Evolutionary conservation across 306 rosid genomes (phyloP), one percentile per base, ranked within the genome.

Genomic region (Acacia crassicarpa): DNA sequence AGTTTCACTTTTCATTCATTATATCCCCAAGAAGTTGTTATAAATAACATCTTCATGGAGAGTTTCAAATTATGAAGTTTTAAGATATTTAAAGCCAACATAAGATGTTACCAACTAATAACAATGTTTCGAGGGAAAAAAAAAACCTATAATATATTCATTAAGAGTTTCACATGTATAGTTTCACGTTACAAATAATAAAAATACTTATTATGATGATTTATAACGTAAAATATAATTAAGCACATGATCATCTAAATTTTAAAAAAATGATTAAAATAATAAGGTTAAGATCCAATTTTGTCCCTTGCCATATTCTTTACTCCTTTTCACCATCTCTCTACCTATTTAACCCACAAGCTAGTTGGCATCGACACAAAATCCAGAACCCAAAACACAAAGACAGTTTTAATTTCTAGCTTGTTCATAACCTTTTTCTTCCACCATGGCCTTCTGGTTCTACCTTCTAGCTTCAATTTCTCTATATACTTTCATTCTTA

Each of bases 391-490:
- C 14, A n/a, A 14, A 40, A 58, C 41, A 16, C 8, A 4, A n/a
- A 59, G 33, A 69, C 25, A 4, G 23, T 19, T 11, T 27, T 27
- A 27, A 27, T 27, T 11, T 22, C 17, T 3, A 38, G 41, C 41
- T 38, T 38, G 8, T 38, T 12, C 2, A 2, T 40, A 19, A 33
- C 27, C 72, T 30, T 71, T 14, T 23, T 44, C 14, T 13, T 44
- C 6, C 38, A 71, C 15, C 46, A 87, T 85, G 89, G 87, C 49
- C 7, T 27, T 88, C 0, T 88, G 91, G 87, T 65, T 83, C 40
- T 80, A 63, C 33, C 1, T 82, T 15, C 2, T 83, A 8, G 83
- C 81, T 9, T 70, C 33, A 9, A 73, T 86, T 59, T 74, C 49
- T 67, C 16, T 75, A 0, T 80, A 19, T 8, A 13, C 54, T 10